Conservation (phyloP, 495 filamentous ascomycete species). For the Aspergillus sclerotiicarbonarius region DNA sequence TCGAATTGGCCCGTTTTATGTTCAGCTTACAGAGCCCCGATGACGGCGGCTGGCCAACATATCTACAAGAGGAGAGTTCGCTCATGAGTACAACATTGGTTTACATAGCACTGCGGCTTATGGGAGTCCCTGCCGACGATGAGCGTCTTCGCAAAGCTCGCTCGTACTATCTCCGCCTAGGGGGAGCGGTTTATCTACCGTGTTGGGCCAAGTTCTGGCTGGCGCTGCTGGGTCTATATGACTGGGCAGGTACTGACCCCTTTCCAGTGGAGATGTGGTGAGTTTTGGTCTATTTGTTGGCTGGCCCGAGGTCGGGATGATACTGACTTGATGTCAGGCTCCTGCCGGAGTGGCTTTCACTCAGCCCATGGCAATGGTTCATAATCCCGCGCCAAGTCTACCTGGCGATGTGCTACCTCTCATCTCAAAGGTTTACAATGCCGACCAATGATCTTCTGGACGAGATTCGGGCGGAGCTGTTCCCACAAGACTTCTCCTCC, state of each 20-base stretch:
- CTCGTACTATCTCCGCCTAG: slow-evolving; percentile 53
- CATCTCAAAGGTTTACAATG: slow-evolving; percentile 4
- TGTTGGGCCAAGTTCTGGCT: slow-evolving; percentile 91
- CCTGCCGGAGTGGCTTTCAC: slow-evolving; percentile 13
- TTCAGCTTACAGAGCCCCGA: slow-evolving; percentile 43
- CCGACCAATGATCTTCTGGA: slow-evolving; percentile 9
- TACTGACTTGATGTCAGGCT: background rate
- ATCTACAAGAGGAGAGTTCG: slow-evolving; percentile 74
- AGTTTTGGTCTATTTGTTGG: slow-evolving; percentile 42
- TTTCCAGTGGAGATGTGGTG: slow-evolving; percentile 81
- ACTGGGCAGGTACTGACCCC: slow-evolving; percentile 71
- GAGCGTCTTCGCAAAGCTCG: slow-evolving; percentile 71
- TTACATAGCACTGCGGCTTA: slow-evolving; percentile 67
- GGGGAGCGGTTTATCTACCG: slow-evolving; percentile 69
- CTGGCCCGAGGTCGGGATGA: background rate
- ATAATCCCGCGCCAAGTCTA: slow-evolving; percentile 10
- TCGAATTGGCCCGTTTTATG: slow-evolving; percentile 13
- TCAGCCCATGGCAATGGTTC: slow-evolving; percentile 16
- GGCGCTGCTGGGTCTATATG: slow-evolving; percentile 64
- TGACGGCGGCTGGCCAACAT: slow-evolving; percentile 79
- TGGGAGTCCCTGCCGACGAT: slow-evolving; percentile 74
- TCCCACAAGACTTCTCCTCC: background rate
- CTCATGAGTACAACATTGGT: slow-evolving; percentile 79
- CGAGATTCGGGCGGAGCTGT: slow-evolving; percentile 11
- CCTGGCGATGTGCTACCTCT: slow-evolving; percentile 15